Percentiles rank a stretch among this genome's conserved stretches.
These are phyloP conservation scores for Colletotrichum shisoi DNA, from an alignment of 2,329 filamentous ascomycete species.

Conservation along the genomic window DNA sequence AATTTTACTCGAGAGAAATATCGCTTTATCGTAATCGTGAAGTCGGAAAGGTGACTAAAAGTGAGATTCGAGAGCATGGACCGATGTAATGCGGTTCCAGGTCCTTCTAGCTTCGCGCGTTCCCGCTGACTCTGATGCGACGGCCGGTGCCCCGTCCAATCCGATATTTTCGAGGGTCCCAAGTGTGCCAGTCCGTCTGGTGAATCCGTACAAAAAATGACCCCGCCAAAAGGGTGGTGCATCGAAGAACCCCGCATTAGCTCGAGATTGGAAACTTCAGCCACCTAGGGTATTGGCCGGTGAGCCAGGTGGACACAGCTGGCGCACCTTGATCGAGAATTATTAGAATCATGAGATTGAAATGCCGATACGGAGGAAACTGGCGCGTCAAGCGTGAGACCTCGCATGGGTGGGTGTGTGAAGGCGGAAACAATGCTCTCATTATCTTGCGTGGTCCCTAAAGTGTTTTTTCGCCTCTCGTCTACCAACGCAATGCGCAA, in stretches of 20 bases:
- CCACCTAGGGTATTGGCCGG: too few relatives aligned
- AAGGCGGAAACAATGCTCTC: constrained; percentile 35
- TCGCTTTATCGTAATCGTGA: not conserved
- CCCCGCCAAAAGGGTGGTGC: constrained; percentile 37
- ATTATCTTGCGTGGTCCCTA: constrained; percentile 37
- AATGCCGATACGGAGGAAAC: not conserved
- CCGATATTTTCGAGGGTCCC: constrained; percentile 30
- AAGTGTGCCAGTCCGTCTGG: not conserved
- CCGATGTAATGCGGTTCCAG: constrained; percentile 31
- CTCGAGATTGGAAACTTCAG: constrained; percentile 9
- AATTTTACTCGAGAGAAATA: not conserved
- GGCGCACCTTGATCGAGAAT: not conserved
- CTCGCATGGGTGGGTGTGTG: not conserved
- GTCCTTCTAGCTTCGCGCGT: constrained; percentile 30
- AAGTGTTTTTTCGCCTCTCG: constrained; percentile 34
- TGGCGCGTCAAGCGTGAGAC: not conserved
- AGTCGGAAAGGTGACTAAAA: constrained; percentile 21
- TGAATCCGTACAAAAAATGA: constrained; percentile 3
- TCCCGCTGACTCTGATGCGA: constrained; percentile 30
- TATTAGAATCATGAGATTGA: not conserved
- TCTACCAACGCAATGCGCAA: constrained; percentile 30
- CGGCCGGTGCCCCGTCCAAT: constrained; percentile 20
- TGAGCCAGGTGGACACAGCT: constrained; percentile 19
- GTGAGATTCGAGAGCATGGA: constrained; percentile 22
- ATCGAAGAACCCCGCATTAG: constrained; percentile 37